Evolutionary conservation across 345 rosid genomes (phyloP).

Genomic region (Hevea brasiliensis): DNA sequence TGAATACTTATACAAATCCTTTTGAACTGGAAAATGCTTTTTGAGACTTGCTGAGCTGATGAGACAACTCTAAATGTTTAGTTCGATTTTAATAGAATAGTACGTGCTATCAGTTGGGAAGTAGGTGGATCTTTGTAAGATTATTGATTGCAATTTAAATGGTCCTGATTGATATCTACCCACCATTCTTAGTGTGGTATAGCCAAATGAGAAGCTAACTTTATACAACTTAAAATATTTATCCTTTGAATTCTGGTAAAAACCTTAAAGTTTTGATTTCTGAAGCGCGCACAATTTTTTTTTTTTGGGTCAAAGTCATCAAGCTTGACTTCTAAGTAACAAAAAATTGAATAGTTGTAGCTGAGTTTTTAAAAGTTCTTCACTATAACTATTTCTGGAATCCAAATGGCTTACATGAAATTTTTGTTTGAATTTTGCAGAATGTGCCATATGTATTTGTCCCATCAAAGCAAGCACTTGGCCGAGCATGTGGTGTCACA

Average conservation of each 20-base stretch:
- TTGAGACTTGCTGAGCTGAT: no score
- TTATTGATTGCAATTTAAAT: no score
- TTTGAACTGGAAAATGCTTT: no score
- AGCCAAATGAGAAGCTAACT: background rate
- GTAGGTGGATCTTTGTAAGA: no score
- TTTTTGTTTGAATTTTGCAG: conserved; percentile 40
- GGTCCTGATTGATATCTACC: no score
- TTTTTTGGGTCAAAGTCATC: background rate
- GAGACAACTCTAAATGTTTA: no score
- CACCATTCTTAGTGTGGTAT: background rate
- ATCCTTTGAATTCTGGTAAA: background rate
- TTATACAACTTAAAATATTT: background rate
- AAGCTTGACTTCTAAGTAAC: background rate
- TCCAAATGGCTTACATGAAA: background rate
- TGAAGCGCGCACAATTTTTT: background rate
- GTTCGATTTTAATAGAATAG: no score
- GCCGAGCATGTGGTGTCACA: conserved; percentile 96
- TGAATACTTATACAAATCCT: no score
- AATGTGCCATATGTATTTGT: conserved; percentile 98
- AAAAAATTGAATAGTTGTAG: background rate
- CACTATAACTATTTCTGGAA: background rate
- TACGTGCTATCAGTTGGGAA: no score
- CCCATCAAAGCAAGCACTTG: conserved; percentile 93
- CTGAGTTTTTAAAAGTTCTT: background rate
- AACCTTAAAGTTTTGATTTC: background rate